Evolutionary conservation across 1,284 basidiomycete species (phyloP), one percentile per base, ranked within the genome.

Genomic region (Xerocomus amazonicus): DNA sequence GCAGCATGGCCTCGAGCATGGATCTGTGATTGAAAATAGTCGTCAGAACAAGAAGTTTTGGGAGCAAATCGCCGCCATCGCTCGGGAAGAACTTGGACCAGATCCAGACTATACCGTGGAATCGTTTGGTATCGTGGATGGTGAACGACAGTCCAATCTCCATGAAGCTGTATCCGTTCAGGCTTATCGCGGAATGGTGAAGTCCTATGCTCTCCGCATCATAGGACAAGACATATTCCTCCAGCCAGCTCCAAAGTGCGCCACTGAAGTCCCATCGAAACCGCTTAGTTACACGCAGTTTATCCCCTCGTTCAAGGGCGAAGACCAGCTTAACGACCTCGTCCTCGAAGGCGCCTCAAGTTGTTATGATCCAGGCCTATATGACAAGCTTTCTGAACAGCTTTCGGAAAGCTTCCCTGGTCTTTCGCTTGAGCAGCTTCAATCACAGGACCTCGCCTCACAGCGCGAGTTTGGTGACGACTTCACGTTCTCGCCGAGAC

Each of bases 1-100:
- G 90, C 80, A 85, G 58, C 90, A 91, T 59, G 87, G 82, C 7
- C 73, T 86, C 44, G 90, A 93, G 59, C 89, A 92, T 63, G 81
- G 79, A 50, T 59, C 72, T 0, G 71, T 77, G 0, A 72, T 94
- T 40, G 77, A 81, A 23, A 59, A 73, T 2, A 68, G 84, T 6
- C 79, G 84, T 16, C 67, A 73, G 14, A 77, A 86, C 54, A 59
- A 72, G 0, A 71, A 69, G 16, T 81, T 92, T 53, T 92, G 89
- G 84, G 71, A 76, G 9, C 73, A 75, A 27, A 67, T 94, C 9
- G 76, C 77, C 1, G 73, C 73, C 14, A 75, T 92, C 34, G 75
- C 81, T 6, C 76, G 75, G 44, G 75, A 83, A 51, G 83, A 89
- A 57, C 67, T 87, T 12, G 84, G 83, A 3, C 81, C 84, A 0